These are phyloP conservation scores for Mucor saturninus DNA, from an alignment of 371 early-diverging fungal genomes.

Conservation along the genomic window DNA sequence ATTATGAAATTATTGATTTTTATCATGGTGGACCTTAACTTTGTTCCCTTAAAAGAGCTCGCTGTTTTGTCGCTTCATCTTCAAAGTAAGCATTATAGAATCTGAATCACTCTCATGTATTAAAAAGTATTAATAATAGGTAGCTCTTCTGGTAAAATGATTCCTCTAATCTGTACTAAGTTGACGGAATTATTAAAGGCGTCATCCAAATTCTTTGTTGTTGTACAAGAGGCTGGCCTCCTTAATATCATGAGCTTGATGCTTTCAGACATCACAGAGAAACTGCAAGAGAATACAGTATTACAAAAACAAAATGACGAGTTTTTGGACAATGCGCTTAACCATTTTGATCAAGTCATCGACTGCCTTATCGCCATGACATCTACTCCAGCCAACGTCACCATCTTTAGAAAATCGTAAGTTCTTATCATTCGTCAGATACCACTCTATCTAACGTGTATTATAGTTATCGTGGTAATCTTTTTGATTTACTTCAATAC, in stretches of 20 bases:
- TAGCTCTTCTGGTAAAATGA: constrained; percentile 57
- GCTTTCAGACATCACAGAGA: constrained; percentile 58
- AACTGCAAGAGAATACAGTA: constrained; percentile 15
- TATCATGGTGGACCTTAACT: constrained; percentile 67
- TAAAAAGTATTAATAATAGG: constrained; percentile 20
- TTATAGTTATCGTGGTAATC: constrained; percentile 52
- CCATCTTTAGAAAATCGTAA: constrained; percentile 46
- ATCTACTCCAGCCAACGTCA: constrained; percentile 35
- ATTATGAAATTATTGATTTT: constrained; percentile 62
- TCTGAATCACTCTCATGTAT: not conserved
- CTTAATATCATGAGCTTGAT: constrained; percentile 65
- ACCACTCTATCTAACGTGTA: not conserved
- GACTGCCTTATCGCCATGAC: constrained; percentile 57
- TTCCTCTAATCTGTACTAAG: constrained; percentile 57
- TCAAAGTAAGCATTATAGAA: constrained; percentile 45
- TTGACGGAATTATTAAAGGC: constrained; percentile 49
- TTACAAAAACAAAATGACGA: constrained; percentile 13
- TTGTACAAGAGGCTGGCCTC: constrained; percentile 70
- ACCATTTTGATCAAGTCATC: constrained; percentile 59
- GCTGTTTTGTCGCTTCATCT: constrained; percentile 67
- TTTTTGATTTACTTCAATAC: constrained; percentile 63
- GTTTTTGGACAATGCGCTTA: constrained; percentile 52
- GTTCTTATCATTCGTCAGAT: not conserved
- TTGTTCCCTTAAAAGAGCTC: constrained; percentile 70
- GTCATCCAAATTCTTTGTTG: constrained; percentile 57